Evolutionary conservation across 306 rosid species (phyloP).

Genomic region (Dryas drummondii): DNA sequence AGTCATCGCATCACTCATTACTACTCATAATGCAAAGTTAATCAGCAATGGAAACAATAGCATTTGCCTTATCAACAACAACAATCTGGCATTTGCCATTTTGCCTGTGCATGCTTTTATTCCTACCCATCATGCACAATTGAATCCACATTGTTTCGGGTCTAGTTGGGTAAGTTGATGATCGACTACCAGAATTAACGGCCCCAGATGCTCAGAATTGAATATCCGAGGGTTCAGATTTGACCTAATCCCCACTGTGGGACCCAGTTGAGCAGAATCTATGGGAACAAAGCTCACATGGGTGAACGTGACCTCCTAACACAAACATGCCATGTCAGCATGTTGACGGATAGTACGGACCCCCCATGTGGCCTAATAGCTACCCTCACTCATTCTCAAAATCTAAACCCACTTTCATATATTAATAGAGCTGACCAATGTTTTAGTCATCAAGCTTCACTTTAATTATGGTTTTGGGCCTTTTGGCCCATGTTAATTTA

Average conservation of each 20-base stretch:
- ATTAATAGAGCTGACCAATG: too few species aligned
- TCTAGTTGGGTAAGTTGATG: neutral
- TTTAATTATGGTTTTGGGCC: neutral
- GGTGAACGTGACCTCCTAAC: slow-evolving; percentile 45
- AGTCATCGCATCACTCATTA: neutral
- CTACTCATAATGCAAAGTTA: too few species aligned
- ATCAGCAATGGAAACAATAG: too few species aligned
- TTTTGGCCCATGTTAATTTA: neutral
- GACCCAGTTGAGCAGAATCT: slow-evolving; percentile 24
- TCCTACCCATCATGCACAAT: neutral
- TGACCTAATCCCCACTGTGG: slow-evolving; percentile 2
- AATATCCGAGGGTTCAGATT: slow-evolving; percentile 10
- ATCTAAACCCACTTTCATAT: neutral
- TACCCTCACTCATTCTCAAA: neutral
- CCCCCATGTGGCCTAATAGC: slow-evolving; percentile 46
- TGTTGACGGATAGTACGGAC: slow-evolving; percentile 57
- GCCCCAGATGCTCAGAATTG: neutral
- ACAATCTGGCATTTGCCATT: too few species aligned
- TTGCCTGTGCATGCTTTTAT: too few species aligned
- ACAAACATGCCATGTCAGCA: slow-evolving; percentile 40
- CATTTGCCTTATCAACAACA: too few species aligned
- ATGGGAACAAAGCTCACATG: slow-evolving; percentile 65
- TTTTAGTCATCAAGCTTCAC: neutral
- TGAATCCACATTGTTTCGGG: neutral
- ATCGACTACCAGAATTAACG: neutral